These are phyloP conservation scores for Udeniomyces megalosporus DNA, from an alignment of 768 basidiomycete species.

Conservation along the genomic window DNA sequence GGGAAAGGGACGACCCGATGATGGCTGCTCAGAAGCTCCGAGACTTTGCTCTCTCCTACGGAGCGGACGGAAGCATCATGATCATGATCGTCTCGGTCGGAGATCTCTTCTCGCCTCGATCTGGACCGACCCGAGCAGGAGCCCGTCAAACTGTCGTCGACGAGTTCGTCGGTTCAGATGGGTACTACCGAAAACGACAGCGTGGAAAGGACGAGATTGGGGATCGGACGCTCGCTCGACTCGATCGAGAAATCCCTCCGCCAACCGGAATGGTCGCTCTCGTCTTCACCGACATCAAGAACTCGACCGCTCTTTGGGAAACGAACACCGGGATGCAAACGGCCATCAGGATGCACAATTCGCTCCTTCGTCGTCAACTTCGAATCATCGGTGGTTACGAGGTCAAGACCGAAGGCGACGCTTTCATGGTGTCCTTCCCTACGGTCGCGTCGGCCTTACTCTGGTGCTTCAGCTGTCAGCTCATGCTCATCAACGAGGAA, in stretches of 20 bases:
- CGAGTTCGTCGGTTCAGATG: constrained; percentile 29
- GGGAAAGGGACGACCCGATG: constrained; percentile 54
- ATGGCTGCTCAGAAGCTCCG: constrained; percentile 91
- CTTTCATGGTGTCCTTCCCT: constrained; percentile 97
- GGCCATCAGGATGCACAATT: constrained; percentile 81
- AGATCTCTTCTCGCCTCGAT: constrained; percentile 45
- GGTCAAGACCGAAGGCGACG: constrained; percentile 98
- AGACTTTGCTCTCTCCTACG: constrained; percentile 93
- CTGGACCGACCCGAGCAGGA: constrained; percentile 21
- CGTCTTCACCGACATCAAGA: constrained; percentile 94
- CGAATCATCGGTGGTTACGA: constrained; percentile 90
- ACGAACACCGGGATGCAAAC: constrained; percentile 86
- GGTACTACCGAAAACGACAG: constrained; percentile 2
- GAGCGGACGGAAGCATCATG: constrained; percentile 83
- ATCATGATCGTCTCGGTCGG: constrained; percentile 87
- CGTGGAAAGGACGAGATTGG: constrained; percentile 33
- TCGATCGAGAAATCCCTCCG: constrained; percentile 63
- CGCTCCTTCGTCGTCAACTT: constrained; percentile 63
- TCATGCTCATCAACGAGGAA: constrained; percentile 55
- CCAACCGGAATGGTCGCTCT: constrained; percentile 77
- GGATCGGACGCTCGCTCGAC: constrained; percentile 42
- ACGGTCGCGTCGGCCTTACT: constrained; percentile 68
- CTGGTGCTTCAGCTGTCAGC: constrained; percentile 78
- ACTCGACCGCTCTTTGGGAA: constrained; percentile 94
- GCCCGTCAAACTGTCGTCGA: constrained; percentile 35